phyloP scores from a whole-genome alignment of 1,284 basidiomycete genomes.

The Erythrobasidium hasegawianum region DNA sequence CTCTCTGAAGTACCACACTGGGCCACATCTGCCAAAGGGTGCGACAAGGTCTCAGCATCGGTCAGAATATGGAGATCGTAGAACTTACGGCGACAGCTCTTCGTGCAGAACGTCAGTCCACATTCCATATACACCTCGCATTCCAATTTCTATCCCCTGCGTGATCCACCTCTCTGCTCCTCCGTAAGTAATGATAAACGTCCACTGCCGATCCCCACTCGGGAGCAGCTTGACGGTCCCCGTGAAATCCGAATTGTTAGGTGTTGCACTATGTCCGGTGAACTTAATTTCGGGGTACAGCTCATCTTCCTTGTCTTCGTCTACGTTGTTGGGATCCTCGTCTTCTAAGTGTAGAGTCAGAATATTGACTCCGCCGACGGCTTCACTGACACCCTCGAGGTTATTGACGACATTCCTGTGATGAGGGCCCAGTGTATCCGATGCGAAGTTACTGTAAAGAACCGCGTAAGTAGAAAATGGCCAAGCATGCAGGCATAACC shows the following conservation, averaged over 20 bases:
- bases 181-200: conserved; percentile 14
- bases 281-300: conserved; percentile 10
- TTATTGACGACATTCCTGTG: not conserved
- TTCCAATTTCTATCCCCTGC: conserved; percentile 19
- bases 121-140: conserved; percentile 22
- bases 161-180: conserved; percentile 28
- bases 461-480: too few relatives aligned
- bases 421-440: not conserved
- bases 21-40: conserved; percentile 19
- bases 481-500: too few relatives aligned
- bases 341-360: conserved; percentile 6
- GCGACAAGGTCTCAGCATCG: too few relatives aligned
- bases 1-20: conserved; percentile 30
- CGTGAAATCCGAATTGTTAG: conserved; percentile 15
- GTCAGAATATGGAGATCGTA: too few relatives aligned
- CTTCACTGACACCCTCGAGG: conserved; percentile 25
- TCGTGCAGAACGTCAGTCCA: conserved; percentile 32
- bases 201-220: conserved; percentile 19
- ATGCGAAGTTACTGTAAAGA: conserved; percentile 30
- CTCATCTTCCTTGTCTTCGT: not conserved
- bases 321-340: not conserved
- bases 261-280: conserved; percentile 13
- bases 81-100: conserved; percentile 32
- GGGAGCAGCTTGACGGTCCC: conserved; percentile 15
- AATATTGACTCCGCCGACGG: conserved; percentile 28